Percentiles rank a stretch among this genome's conserved stretches.
phyloP scores from a whole-genome alignment of 202 grass and related monocot genomes.

The Hordeum pubiflorum region DNA sequence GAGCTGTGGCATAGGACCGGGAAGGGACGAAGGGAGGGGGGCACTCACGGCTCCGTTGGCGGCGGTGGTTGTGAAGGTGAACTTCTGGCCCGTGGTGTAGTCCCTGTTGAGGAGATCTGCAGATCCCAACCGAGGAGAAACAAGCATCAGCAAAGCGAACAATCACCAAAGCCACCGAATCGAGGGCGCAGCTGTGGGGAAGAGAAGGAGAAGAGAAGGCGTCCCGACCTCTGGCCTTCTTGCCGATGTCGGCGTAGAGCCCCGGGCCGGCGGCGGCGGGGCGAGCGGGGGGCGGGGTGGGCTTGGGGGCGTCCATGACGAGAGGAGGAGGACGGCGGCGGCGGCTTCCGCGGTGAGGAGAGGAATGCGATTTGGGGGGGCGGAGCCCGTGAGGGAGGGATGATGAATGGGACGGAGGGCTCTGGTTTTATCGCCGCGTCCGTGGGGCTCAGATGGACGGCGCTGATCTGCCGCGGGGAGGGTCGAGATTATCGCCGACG shows the following conservation, averaged over 20 bases:
- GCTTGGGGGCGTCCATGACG: neutral
- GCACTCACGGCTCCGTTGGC: slow-evolving; percentile 62
- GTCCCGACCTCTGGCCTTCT: slow-evolving; percentile 60
- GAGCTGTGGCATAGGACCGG: neutral
- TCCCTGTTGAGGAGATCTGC: slow-evolving; percentile 88
- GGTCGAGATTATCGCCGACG: neutral
- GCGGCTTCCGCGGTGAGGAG: neutral
- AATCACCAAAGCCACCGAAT: neutral
- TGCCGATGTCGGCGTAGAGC: slow-evolving; percentile 75
- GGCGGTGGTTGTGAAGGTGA: slow-evolving; percentile 67
- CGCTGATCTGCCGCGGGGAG: neutral
- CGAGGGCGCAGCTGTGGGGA: neutral
- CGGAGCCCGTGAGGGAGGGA: too few relatives aligned
- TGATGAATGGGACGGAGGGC: neutral
- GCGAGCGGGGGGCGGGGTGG: neutral
- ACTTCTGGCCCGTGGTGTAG: slow-evolving; percentile 71
- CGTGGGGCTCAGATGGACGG: neutral
- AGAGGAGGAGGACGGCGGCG: neutral
- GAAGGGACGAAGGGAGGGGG: neutral
- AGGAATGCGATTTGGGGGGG: slow-evolving; percentile 21
- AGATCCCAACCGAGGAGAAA: neutral
- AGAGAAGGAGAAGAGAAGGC: neutral
- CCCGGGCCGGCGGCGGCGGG: slow-evolving; percentile 49
- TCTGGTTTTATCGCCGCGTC: slow-evolving; percentile 20
- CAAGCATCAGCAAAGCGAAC: neutral